Conservation (phyloP, 2,329 filamentous ascomycete species). For the Cladosporium phlei region DNA sequence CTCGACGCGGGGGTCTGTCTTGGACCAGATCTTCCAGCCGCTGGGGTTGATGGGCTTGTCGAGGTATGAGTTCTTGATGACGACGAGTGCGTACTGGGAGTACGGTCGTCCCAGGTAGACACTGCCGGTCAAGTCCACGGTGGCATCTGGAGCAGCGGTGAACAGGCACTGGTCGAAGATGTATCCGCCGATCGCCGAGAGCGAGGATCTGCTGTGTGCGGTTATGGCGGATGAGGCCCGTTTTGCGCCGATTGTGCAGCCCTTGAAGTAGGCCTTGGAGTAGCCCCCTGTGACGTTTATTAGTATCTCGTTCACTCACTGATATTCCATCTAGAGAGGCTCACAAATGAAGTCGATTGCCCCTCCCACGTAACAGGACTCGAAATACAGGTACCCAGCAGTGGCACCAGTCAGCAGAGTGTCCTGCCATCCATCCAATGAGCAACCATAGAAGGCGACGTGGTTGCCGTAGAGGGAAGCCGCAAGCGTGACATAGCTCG, state of each 20-base stretch:
- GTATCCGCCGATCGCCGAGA: conserved; percentile 33
- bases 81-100: conserved; percentile 21
- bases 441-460: conserved; percentile 32
- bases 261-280: conserved; percentile 42
- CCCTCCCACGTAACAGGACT: conserved; percentile 35
- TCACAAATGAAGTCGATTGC: conserved; percentile 44
- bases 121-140: conserved; percentile 33
- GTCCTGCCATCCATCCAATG: conserved; percentile 30
- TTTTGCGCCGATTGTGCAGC: conserved; percentile 35
- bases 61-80: conserved; percentile 24
- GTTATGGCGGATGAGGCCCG: conserved; percentile 33
- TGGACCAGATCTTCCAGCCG: conserved; percentile 29
- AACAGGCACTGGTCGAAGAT: conserved; percentile 35
- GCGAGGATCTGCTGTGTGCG: conserved; percentile 36
- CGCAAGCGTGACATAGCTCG: conserved; percentile 33
- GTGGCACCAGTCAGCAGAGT: conserved; percentile 29
- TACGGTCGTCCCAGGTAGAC: conserved; percentile 24
- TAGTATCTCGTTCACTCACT: too few relatives aligned
- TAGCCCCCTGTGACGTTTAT: too few relatives aligned
- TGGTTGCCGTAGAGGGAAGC: conserved; percentile 30
- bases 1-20: conserved; percentile 22
- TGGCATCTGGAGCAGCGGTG: conserved; percentile 24
- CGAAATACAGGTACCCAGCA: conserved; percentile 38
- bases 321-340: too few relatives aligned
- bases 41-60: conserved; percentile 20